phyloP scores from a whole-genome alignment of 345 rosid species.

The Salix koriyanagi region DNA sequence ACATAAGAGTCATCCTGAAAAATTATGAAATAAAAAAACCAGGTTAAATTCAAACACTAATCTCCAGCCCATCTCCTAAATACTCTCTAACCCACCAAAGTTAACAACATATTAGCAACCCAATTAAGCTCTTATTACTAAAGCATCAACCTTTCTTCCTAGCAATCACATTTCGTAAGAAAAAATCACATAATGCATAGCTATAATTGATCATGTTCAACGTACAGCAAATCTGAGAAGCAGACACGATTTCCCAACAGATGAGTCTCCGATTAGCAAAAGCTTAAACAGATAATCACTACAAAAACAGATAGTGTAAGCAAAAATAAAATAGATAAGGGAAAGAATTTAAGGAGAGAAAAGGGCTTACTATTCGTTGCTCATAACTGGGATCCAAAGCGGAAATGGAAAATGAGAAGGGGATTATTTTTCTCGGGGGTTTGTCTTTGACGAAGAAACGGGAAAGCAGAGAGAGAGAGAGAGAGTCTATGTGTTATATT shows the following conservation, averaged over 20 bases:
- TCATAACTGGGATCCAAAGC: constrained; percentile 17
- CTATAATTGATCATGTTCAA: not conserved
- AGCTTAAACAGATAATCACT: constrained; percentile 82
- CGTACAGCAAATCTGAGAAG: constrained; percentile 80
- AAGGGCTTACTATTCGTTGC: constrained; percentile 23
- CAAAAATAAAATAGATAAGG: not conserved
- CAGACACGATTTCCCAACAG: constrained; percentile 76
- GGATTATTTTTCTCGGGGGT: not conserved
- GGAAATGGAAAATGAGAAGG: not conserved
- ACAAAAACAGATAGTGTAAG: constrained; percentile 7
- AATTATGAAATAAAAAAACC: not conserved
- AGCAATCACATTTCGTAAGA: not conserved
- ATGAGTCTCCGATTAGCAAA: constrained; percentile 74
- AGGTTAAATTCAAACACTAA: not conserved
- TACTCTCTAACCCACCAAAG: not conserved
- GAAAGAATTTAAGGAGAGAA: not conserved
- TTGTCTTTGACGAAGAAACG: not conserved
- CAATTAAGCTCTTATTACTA: not conserved
- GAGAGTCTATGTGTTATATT: not conserved
- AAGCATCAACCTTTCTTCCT: not conserved
- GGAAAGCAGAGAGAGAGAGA: not conserved
- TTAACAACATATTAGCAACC: not conserved
- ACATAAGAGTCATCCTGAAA: constrained; percentile 65
- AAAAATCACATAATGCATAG: not conserved
- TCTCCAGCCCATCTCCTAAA: not conserved